Evolutionary conservation across 768 basidiomycete species (phyloP).

Genomic region (Leccinellum rugosiceps): DNA sequence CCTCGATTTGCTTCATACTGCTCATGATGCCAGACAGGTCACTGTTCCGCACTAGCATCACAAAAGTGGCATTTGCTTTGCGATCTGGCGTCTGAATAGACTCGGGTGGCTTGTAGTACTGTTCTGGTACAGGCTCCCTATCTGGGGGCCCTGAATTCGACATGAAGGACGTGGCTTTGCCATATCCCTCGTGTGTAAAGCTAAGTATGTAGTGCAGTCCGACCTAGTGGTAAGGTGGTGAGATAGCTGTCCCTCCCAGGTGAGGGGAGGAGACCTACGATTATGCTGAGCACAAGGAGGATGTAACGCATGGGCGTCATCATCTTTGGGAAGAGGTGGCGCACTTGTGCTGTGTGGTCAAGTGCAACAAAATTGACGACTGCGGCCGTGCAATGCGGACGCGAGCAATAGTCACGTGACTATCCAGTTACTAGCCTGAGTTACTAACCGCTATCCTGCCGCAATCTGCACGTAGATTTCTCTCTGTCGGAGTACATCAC

Average conservation of each 20-base stretch:
- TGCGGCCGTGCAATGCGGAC: background rate
- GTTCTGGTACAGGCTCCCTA: slow-evolving; percentile 56
- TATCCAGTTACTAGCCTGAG: too few species aligned
- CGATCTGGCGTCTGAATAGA: slow-evolving; percentile 39
- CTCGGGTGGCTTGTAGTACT: slow-evolving; percentile 49
- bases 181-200: slow-evolving; percentile 42
- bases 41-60: slow-evolving; percentile 70
- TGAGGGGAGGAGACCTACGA: slow-evolving; percentile 37
- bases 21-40: slow-evolving; percentile 57
- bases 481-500: too few species aligned
- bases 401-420: too few species aligned
- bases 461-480: too few species aligned
- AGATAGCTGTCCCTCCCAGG: slow-evolving; percentile 3
- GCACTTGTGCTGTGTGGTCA: background rate
- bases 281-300: slow-evolving; percentile 41
- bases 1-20: slow-evolving; percentile 77
- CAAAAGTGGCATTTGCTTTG: slow-evolving; percentile 81
- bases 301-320: slow-evolving; percentile 63
- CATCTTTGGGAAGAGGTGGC: slow-evolving; percentile 33
- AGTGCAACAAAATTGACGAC: background rate
- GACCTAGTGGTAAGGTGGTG: slow-evolving; percentile 26
- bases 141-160: slow-evolving; percentile 41
- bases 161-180: slow-evolving; percentile 37
- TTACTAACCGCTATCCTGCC: too few species aligned
- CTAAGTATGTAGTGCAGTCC: slow-evolving; percentile 41